Conservation (phyloP, 805 yeast genomes). For the Yarrowia sp. region DNA sequence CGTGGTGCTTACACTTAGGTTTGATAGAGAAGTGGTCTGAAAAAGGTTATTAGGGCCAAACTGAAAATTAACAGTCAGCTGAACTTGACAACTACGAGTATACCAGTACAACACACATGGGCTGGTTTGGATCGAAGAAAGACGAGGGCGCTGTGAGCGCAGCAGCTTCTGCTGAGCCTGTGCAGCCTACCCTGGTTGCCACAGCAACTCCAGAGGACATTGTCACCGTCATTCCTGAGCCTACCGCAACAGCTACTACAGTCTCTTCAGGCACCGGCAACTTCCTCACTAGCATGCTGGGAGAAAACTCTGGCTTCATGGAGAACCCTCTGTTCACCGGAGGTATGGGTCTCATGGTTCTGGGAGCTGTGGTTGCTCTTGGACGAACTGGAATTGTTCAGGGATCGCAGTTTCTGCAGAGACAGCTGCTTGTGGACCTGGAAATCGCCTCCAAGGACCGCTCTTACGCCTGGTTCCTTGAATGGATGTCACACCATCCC, state of each 20-base stretch:
- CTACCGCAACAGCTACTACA: background rate
- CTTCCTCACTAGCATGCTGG: background rate
- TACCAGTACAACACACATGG: background rate
- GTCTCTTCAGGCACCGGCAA: background rate
- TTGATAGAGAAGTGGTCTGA: background rate
- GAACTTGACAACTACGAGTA: background rate
- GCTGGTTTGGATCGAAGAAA: conserved; percentile 14
- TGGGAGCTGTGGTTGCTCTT: conserved; percentile 85
- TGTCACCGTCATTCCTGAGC: background rate
- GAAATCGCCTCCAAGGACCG: conserved; percentile 93
- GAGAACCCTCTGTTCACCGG: conserved; percentile 96
- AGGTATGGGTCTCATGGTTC: conserved; percentile 94
- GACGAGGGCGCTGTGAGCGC: background rate
- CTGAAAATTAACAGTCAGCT: no score
- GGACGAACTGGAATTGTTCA: conserved; percentile 67
- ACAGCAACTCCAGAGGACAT: background rate
- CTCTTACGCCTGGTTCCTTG: conserved; percentile 90
- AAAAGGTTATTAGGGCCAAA: background rate
- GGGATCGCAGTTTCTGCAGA: conserved; percentile 64
- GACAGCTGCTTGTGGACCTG: conserved; percentile 83
- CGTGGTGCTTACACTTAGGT: background rate
- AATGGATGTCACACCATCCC: conserved; percentile 90
- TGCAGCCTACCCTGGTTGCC: background rate
- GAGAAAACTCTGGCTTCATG: conserved; percentile 34
- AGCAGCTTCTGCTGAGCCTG: background rate